A percentile compares a stretch with the other conserved stretches of the same genome.
Conservation (phyloP, 495 filamentous ascomycete genomes). For the Penicillium longicatenatum region DNA sequence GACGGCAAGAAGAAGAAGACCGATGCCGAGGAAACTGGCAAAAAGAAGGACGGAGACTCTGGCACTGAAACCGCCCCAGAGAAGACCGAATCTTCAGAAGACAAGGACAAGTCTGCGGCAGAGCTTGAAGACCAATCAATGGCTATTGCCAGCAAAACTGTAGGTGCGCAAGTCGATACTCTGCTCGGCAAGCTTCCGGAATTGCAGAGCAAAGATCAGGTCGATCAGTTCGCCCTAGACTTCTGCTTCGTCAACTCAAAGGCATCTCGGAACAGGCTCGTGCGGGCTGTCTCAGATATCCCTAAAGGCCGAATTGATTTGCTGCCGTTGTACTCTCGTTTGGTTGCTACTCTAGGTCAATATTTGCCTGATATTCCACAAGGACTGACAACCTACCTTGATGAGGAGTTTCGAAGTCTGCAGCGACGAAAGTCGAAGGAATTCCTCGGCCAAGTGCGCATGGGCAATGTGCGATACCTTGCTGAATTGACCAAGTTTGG, state of each 20-base stretch:
- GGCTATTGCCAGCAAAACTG: slow-evolving; percentile 95
- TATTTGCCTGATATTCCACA: slow-evolving; percentile 93
- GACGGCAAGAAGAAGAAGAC: slow-evolving; percentile 93
- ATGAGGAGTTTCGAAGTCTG: slow-evolving; percentile 95
- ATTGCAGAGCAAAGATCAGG: slow-evolving; percentile 83
- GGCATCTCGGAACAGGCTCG: slow-evolving; percentile 88
- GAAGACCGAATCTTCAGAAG: slow-evolving; percentile 45
- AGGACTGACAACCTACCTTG: slow-evolving; percentile 88
- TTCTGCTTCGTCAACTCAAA: slow-evolving; percentile 99
- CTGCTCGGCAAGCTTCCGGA: slow-evolving; percentile 86
- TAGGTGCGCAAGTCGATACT: slow-evolving; percentile 94
- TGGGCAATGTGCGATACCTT: slow-evolving; percentile 93
- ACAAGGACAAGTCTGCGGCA: slow-evolving; percentile 54
- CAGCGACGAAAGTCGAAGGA: slow-evolving; percentile 99
- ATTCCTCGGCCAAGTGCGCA: slow-evolving; percentile 89
- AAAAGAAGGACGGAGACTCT: slow-evolving; percentile 50
- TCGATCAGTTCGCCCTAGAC: slow-evolving; percentile 89
- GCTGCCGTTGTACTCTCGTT: slow-evolving; percentile 86
- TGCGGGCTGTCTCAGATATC: slow-evolving; percentile 91
- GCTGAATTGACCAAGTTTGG: slow-evolving; percentile 98
- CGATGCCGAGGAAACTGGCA: slow-evolving; percentile 69
- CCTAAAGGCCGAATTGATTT: slow-evolving; percentile 92
- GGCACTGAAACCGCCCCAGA: slow-evolving; percentile 29
- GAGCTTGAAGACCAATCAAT: slow-evolving; percentile 81
- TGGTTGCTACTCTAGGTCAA: slow-evolving; percentile 89